Conservation (phyloP, 805 yeast genomes). For the Lipomyces sp. region DNA sequence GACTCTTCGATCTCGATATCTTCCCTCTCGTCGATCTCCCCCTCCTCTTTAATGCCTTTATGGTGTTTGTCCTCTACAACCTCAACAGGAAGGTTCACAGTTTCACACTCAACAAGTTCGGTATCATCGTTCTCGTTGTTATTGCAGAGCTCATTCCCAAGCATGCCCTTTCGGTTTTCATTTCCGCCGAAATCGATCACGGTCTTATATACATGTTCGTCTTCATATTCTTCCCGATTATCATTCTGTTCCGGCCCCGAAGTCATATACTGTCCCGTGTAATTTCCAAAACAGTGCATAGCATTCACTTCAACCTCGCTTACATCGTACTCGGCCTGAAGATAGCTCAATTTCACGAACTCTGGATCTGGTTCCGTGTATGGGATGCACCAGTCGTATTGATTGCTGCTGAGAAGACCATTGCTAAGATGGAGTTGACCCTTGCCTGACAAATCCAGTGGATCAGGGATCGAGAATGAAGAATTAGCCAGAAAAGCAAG, state of each 20-base stretch:
- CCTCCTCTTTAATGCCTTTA: not conserved
- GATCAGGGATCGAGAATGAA: not conserved
- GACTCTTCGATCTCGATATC: not conserved
- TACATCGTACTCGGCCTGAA: not conserved
- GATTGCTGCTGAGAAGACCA: not conserved
- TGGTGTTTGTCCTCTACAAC: not conserved
- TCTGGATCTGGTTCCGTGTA: not conserved
- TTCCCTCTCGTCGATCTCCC: not conserved
- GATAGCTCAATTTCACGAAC: not conserved
- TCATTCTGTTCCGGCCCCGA: not conserved
- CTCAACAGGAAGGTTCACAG: not conserved
- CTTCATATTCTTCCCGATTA: not conserved
- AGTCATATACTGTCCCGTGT: not conserved
- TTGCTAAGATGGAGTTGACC: not conserved
- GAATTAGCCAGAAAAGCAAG: not conserved
- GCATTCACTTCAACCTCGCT: not conserved
- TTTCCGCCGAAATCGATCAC: not conserved
- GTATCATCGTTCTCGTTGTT: not conserved
- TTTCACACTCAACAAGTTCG: not conserved
- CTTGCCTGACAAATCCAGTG: not conserved
- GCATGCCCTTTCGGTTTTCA: not conserved
- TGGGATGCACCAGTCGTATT: not conserved
- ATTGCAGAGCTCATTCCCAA: not conserved
- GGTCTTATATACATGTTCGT: not conserved
- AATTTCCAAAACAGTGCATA: not conserved